phyloP scores from a whole-genome alignment of 306 rosid genomes.

The Citrullus amarus region DNA sequence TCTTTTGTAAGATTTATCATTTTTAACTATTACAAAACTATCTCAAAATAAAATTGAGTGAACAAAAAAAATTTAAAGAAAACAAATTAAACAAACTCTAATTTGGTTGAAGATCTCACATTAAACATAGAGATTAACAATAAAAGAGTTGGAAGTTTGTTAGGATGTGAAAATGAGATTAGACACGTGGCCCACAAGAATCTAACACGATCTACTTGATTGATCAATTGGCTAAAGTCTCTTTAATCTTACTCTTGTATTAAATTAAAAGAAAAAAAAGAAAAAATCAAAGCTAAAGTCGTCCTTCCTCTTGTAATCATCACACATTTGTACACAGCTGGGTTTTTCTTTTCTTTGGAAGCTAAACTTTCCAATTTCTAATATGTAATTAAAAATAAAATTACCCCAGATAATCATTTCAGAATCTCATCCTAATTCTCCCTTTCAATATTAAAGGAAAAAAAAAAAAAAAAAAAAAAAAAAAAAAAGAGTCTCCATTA shows the following conservation, averaged over 20 bases:
- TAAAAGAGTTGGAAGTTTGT: not conserved
- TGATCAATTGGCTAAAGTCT: not conserved
- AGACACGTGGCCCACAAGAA: constrained; percentile 3
- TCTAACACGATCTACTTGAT: constrained; percentile 6
- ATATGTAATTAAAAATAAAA: not conserved
- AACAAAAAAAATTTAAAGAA: too few relatives aligned
- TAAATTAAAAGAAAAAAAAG: too few relatives aligned
- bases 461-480: too few relatives aligned
- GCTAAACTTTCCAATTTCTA: not conserved
- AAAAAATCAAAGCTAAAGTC: not conserved
- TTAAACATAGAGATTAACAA: too few relatives aligned
- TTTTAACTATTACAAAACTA: too few relatives aligned
- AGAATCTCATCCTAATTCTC: not conserved
- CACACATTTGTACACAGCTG: not conserved
- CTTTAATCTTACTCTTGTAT: not conserved
- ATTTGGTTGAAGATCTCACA: too few relatives aligned
- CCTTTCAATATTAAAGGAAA: not conserved
- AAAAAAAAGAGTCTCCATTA: not conserved
- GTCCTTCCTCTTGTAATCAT: not conserved
- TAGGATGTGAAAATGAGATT: not conserved
- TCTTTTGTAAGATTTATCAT: too few relatives aligned
- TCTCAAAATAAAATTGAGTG: too few relatives aligned
- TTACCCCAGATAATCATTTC: not conserved
- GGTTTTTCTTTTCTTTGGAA: not conserved
- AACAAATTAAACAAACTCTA: too few relatives aligned